phyloP scores from a whole-genome alignment of 208 protist genomes.

The Crithidia fasciculata region DNA sequence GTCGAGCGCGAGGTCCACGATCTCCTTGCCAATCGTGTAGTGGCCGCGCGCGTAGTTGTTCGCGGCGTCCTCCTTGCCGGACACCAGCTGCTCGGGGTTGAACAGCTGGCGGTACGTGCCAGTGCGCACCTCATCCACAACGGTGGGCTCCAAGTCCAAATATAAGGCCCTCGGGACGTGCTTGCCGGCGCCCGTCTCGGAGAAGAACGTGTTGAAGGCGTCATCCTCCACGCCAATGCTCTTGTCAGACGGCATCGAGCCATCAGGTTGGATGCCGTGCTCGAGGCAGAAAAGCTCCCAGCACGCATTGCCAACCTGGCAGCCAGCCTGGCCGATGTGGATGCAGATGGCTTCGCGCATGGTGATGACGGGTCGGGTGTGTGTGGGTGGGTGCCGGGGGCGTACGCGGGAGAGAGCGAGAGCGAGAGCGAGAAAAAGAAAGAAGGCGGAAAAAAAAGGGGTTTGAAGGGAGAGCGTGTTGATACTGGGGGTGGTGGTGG shows the following conservation, averaged over 20 bases:
- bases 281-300: conserved; percentile 95
- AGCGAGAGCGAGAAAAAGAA: not conserved
- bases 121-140: conserved; percentile 97
- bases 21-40: conserved; percentile 98
- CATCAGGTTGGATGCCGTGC: conserved; percentile 92
- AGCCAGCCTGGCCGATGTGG: conserved; percentile 96
- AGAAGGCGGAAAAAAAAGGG: not conserved
- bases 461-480: too few relatives aligned
- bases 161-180: conserved; percentile 95
- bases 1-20: conserved; percentile 95
- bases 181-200: conserved; percentile 93
- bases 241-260: conserved; percentile 89
- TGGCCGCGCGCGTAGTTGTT: conserved; percentile 99
- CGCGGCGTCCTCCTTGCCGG: conserved; percentile 97
- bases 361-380: conserved; percentile 3
- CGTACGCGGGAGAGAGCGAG: not conserved
- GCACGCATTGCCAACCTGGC: conserved; percentile 97
- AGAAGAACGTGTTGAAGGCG: conserved; percentile 97
- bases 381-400: not conserved
- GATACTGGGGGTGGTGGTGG: too few relatives aligned
- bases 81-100: conserved; percentile 98
- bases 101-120: conserved; percentile 96
- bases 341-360: conserved; percentile 96
- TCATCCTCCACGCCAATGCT: conserved; percentile 87
- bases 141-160: conserved; percentile 97